Conservation (phyloP, 179 eudicot species). For the Silene coronaria region DNA sequence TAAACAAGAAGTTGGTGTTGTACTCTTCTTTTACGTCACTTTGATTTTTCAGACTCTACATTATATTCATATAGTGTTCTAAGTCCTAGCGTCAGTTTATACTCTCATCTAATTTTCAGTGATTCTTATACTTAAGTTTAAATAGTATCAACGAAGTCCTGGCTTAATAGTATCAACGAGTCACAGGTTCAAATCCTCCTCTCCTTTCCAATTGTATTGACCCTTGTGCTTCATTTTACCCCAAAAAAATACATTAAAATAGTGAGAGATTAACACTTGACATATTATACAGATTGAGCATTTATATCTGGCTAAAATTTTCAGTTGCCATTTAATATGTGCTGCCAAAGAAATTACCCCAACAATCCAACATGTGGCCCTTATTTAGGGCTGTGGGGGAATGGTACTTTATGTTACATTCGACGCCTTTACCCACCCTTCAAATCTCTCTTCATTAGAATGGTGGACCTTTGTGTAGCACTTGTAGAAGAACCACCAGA, state of each 20-base stretch:
- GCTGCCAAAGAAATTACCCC: background rate
- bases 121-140: too few relatives aligned
- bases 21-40: too few relatives aligned
- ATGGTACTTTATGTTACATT: background rate
- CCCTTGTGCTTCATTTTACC: background rate
- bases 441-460: background rate
- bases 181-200: background rate
- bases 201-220: background rate
- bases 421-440: background rate
- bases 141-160: too few relatives aligned
- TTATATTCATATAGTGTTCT: too few relatives aligned
- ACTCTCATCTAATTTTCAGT: too few relatives aligned
- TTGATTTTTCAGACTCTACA: too few relatives aligned
- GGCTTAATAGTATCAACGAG: too few relatives aligned
- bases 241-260: background rate
- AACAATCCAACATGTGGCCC: constrained; percentile 1
- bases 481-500: constrained; percentile 4
- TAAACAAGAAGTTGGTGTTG: too few relatives aligned
- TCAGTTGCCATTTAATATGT: background rate
- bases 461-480: background rate
- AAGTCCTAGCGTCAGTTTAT: too few relatives aligned
- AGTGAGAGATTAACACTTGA: background rate
- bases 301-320: background rate
- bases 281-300: background rate
- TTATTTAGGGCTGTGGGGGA: background rate